These are phyloP conservation scores for Neopestalotiopsis sp. DNA, from an alignment of 2,329 filamentous ascomycete genomes.

Conservation along the genomic window DNA sequence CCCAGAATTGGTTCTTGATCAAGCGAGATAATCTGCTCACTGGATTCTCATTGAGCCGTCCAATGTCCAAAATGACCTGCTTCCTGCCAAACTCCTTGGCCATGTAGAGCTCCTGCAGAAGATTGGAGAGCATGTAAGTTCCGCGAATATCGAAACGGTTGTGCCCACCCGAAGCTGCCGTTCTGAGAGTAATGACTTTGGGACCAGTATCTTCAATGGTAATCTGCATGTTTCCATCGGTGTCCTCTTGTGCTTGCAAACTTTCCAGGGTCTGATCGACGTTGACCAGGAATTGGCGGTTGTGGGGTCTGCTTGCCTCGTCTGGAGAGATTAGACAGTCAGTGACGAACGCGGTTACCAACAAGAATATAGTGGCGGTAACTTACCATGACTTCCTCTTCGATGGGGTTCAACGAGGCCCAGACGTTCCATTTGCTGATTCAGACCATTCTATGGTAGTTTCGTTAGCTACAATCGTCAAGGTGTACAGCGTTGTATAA, in stretches of 20 bases:
- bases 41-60: conserved; percentile 91
- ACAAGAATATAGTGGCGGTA: neutral
- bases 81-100: conserved; percentile 90
- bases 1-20: conserved; percentile 92
- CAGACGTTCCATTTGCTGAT: conserved; percentile 58
- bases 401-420: conserved; percentile 60
- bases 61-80: conserved; percentile 89
- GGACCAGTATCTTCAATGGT: conserved; percentile 95
- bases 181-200: conserved; percentile 87
- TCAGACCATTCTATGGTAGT: conserved; percentile 52
- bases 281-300: conserved; percentile 82
- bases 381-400: conserved; percentile 63
- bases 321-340: conserved; percentile 54
- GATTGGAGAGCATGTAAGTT: conserved; percentile 96
- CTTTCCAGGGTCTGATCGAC: conserved; percentile 83
- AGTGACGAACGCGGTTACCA: no score
- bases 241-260: conserved; percentile 85
- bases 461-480: neutral
- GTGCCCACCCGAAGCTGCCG: conserved; percentile 82
- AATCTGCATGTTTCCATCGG: conserved; percentile 93
- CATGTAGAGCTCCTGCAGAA: conserved; percentile 91
- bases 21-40: conserved; percentile 85
- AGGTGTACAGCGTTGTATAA: neutral
- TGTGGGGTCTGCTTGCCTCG: conserved; percentile 68
- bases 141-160: conserved; percentile 91